Percentiles rank a stretch among this genome's conserved stretches.
These are phyloP conservation scores for Oryza coarctata DNA, from an alignment of 176 grass and related monocot species.

Conservation along the genomic window DNA sequence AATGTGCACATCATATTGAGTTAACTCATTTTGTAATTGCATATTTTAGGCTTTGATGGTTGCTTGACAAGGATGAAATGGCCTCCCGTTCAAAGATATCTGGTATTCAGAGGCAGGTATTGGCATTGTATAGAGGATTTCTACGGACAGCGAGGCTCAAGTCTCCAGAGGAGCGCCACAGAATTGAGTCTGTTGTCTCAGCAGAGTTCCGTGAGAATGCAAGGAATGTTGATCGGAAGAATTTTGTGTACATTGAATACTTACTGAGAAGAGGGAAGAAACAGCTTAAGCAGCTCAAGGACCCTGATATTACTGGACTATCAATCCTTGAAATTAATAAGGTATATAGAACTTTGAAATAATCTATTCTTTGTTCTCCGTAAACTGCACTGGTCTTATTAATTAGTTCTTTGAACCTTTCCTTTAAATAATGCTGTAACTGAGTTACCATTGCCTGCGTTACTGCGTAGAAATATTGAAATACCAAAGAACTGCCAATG, in stretches of 20 bases:
- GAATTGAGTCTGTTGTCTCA: slow-evolving; percentile 66
- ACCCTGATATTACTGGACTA: slow-evolving; percentile 70
- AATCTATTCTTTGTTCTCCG: not conserved
- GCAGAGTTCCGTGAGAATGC: slow-evolving; percentile 71
- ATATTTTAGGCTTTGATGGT: slow-evolving; percentile 14
- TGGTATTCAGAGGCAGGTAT: slow-evolving; percentile 86
- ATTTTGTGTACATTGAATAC: slow-evolving; percentile 96
- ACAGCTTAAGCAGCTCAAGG: slow-evolving; percentile 92
- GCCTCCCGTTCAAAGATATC: slow-evolving; percentile 61
- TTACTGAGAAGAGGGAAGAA: slow-evolving; percentile 79
- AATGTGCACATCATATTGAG: not conserved
- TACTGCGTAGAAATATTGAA: slow-evolving; percentile 9
- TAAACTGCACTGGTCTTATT: not conserved
- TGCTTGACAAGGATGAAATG: slow-evolving; percentile 52
- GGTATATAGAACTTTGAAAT: slow-evolving; percentile 10
- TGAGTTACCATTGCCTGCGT: not conserved
- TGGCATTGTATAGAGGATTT: slow-evolving; percentile 73
- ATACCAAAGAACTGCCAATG: not conserved
- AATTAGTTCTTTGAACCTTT: not conserved
- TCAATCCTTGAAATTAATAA: slow-evolving; percentile 64
- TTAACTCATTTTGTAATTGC: not conserved
- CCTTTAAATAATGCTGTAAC: not conserved
- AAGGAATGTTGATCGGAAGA: slow-evolving; percentile 63
- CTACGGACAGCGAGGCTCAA: slow-evolving; percentile 66
- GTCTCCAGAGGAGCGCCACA: slow-evolving; percentile 57